These are phyloP conservation scores for Arthrocladium fulminans DNA, from an alignment of 2,329 filamentous ascomycete species.

Conservation along the genomic window DNA sequence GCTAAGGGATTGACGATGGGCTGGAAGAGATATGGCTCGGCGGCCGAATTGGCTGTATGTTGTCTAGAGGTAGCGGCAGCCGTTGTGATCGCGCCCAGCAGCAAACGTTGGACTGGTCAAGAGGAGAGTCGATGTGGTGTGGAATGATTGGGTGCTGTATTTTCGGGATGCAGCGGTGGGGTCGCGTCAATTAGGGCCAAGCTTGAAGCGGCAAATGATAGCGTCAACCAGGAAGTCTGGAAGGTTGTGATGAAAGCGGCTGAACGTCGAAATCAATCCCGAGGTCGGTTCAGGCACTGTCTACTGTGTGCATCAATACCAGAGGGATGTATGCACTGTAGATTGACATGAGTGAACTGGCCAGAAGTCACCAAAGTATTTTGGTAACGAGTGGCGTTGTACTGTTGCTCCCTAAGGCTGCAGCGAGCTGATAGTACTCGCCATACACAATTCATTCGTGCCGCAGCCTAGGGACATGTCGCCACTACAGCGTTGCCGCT, in stretches of 20 bases:
- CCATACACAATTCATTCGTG: neutral
- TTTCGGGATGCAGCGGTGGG: slow-evolving; percentile 1
- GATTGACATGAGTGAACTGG: neutral
- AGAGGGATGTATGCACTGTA: no score
- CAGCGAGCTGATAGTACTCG: no score
- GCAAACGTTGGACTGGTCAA: neutral
- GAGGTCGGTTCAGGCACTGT: neutral
- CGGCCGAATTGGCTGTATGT: neutral
- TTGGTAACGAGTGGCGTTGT: neutral
- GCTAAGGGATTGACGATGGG: neutral
- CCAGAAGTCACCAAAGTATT: neutral
- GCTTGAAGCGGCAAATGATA: slow-evolving; percentile 1
- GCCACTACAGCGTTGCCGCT: no score
- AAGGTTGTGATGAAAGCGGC: slow-evolving; percentile 2
- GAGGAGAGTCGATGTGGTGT: slow-evolving; percentile 5
- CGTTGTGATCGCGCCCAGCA: slow-evolving; percentile 1
- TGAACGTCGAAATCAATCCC: neutral
- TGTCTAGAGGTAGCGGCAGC: neutral
- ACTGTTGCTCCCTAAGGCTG: neutral
- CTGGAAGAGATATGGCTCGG: neutral
- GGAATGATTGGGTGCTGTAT: slow-evolving; percentile 2
- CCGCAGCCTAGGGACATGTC: no score
- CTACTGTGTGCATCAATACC: neutral
- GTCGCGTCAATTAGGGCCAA: neutral
- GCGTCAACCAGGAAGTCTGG: neutral